phyloP scores from a whole-genome alignment of 495 filamentous ascomycete genomes.

The Lepidopterella palustris region DNA sequence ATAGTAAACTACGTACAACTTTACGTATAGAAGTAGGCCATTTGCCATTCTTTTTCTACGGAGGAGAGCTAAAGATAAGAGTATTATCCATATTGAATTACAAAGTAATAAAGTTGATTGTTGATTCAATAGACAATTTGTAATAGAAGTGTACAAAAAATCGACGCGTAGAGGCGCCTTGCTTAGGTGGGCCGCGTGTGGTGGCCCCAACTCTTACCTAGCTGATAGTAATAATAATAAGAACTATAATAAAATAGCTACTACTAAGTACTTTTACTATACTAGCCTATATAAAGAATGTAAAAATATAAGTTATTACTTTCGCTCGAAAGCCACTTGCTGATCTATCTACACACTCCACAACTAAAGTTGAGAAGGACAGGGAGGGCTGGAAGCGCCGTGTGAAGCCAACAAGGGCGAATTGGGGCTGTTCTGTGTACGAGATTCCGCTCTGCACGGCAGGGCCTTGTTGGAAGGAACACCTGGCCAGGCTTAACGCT shows the following conservation, averaged over 20 bases:
- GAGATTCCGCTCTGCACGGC: not conserved
- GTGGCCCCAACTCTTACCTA: not conserved
- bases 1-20: too few relatives aligned
- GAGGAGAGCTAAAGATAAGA: too few relatives aligned
- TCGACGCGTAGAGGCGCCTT: too few relatives aligned
- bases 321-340: not conserved
- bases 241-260: not conserved
- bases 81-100: too few relatives aligned
- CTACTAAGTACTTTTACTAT: too few relatives aligned
- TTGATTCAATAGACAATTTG: too few relatives aligned
- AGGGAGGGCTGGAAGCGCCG: not conserved
- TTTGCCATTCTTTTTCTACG: too few relatives aligned
- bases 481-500: not conserved
- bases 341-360: not conserved
- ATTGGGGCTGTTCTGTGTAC: not conserved
- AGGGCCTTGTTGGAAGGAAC: not conserved
- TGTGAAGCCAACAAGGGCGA: not conserved
- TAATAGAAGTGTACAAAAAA: too few relatives aligned
- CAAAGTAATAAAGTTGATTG: too few relatives aligned
- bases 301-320: too few relatives aligned
- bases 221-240: not conserved
- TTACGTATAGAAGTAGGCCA: too few relatives aligned
- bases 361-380: not conserved
- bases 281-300: not conserved
- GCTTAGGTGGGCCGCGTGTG: too few relatives aligned